Evolutionary conservation across 305 asterid species (phyloP).

Genomic region (Lippia alba): DNA sequence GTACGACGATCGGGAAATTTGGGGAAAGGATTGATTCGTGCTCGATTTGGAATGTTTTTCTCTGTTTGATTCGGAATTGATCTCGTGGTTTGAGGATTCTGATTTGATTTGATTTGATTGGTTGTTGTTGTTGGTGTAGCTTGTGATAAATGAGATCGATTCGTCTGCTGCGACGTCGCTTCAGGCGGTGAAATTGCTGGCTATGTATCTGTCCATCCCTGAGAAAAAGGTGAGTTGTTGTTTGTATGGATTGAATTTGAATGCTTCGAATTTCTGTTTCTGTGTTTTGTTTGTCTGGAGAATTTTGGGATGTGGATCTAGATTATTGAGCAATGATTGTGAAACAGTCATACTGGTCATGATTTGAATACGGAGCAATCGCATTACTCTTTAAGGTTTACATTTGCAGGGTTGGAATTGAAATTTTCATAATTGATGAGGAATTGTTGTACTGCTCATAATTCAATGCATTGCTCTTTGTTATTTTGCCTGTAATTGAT

Average conservation of each 20-base stretch:
- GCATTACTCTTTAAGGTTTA: background rate
- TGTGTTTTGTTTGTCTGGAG: background rate
- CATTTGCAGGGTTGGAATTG: background rate
- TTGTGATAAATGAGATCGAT: slow-evolving; percentile 88
- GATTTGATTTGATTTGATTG: background rate
- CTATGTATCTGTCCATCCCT: slow-evolving; percentile 73
- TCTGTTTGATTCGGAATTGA: slow-evolving; percentile 13
- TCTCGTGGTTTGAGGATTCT: slow-evolving; percentile 3
- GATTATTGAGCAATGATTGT: background rate
- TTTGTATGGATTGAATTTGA: background rate
- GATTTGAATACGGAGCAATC: background rate
- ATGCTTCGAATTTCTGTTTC: background rate
- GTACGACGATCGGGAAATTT: slow-evolving; percentile 37
- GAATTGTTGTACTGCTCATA: background rate
- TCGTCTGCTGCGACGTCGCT: slow-evolving; percentile 96
- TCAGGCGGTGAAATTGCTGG: slow-evolving; percentile 94
- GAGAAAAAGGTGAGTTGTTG: slow-evolving; percentile 60
- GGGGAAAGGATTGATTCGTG: too few species aligned
- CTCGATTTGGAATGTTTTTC: slow-evolving; percentile 23
- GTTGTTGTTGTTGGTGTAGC: slow-evolving; percentile 45
- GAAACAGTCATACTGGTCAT: background rate
- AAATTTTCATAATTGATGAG: background rate
- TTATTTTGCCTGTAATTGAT: background rate
- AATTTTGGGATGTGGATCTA: background rate
- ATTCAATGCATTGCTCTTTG: background rate